These are phyloP conservation scores for Gracilaria caudata DNA, from an alignment of 23 red algal genomes.

Conservation along the genomic window DNA sequence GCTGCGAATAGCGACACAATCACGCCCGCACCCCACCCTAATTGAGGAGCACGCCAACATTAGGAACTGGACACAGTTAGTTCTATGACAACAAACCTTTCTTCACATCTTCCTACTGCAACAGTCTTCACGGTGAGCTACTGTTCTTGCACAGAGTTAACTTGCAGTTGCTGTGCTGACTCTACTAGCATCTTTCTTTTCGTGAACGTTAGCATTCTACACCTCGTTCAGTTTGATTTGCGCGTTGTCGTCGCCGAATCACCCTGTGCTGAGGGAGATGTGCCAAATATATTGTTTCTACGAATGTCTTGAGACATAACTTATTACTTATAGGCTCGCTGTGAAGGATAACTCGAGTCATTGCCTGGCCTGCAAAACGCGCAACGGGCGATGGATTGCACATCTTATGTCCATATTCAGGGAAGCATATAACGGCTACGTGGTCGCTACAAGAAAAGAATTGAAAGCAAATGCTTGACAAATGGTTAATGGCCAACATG, in stretches of 20 bases:
- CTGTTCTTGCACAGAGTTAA: not conserved
- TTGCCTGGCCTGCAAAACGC: not conserved
- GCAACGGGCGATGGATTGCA: not conserved
- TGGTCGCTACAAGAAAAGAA: not conserved
- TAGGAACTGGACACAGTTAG: not conserved
- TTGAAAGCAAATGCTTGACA: not conserved
- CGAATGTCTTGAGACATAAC: not conserved
- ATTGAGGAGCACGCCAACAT: not conserved
- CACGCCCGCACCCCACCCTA: not conserved
- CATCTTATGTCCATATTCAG: not conserved
- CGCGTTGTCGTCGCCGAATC: not conserved
- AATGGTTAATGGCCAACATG: too few relatives aligned
- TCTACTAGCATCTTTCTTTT: slow-evolving; percentile 1
- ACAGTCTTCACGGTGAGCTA: not conserved
- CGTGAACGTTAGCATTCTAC: not conserved
- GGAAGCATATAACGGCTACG: not conserved
- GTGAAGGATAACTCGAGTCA: not conserved
- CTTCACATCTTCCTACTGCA: not conserved
- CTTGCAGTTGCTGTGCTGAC: not conserved
- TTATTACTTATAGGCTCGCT: not conserved
- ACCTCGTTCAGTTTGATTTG: not conserved
- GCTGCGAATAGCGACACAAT: not conserved
- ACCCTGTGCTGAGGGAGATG: not conserved
- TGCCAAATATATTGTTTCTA: not conserved
- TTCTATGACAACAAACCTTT: not conserved